Evolutionary conservation across 1,139 yeast genomes (phyloP).

Genomic region (Magnusiomyces sp.): DNA sequence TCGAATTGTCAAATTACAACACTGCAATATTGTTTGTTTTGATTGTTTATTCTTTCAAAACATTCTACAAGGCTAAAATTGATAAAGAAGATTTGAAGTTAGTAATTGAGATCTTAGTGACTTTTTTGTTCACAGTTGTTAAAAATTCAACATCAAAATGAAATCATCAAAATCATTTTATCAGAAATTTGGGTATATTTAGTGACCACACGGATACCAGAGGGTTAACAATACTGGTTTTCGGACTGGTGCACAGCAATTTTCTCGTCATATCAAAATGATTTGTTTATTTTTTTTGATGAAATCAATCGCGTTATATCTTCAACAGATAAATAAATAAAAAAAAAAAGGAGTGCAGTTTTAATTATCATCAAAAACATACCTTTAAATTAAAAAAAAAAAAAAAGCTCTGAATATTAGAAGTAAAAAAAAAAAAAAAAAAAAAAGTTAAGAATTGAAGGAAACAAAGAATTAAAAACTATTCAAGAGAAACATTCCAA

Average conservation of each 20-base stretch:
- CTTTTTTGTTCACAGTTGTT: too few species aligned
- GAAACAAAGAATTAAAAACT: background rate
- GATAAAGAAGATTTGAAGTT: too few species aligned
- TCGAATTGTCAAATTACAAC: too few species aligned
- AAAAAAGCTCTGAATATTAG: background rate
- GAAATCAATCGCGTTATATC: background rate
- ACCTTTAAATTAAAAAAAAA: background rate
- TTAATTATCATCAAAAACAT: background rate
- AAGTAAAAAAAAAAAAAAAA: background rate
- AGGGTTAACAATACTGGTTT: background rate
- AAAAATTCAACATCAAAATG: too few species aligned
- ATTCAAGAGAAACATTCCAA: too few species aligned
- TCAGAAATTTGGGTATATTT: conserved; percentile 10
- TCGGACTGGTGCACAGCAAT: conserved; percentile 9
- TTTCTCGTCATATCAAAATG: conserved; percentile 1
- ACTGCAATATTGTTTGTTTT: too few species aligned
- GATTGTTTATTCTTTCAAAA: too few species aligned
- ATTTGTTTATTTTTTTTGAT: background rate
- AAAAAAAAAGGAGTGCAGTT: background rate
- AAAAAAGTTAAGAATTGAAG: background rate
- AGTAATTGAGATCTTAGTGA: too few species aligned
- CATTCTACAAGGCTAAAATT: too few species aligned
- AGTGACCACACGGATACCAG: conserved; percentile 4
- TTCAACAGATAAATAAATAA: background rate
- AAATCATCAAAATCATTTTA: too few species aligned